Conservation (phyloP, 176 grass and related monocot species). For the Canna indica region DNA sequence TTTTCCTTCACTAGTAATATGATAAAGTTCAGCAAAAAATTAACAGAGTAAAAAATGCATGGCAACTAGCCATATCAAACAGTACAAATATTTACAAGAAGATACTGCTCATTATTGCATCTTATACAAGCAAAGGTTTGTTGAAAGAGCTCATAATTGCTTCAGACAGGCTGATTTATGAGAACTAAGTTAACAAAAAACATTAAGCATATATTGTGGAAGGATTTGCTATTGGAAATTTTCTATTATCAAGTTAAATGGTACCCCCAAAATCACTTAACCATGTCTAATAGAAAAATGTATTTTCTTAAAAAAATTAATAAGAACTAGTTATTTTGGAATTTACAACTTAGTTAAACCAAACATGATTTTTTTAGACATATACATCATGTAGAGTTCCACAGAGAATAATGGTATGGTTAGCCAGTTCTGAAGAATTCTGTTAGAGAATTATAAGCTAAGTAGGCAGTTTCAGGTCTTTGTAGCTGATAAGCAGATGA, state of each 20-base stretch:
- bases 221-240: too few relatives aligned
- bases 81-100: not conserved
- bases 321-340: not conserved
- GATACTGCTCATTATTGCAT: not conserved
- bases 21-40: not conserved
- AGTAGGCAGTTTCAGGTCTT: too few relatives aligned
- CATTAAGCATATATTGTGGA: not conserved
- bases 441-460: not conserved
- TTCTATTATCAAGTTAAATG: not conserved
- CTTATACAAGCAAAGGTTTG: not conserved
- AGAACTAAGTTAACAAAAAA: not conserved
- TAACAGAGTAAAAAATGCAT: not conserved
- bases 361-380: not conserved
- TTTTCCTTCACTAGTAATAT: slow-evolving; percentile 64
- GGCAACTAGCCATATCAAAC: not conserved
- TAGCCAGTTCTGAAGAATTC: not conserved
- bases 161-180: not conserved
- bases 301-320: too few relatives aligned
- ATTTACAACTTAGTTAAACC: not conserved
- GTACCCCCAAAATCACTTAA: not conserved
- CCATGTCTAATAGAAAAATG: too few relatives aligned
- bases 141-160: not conserved
- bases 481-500: not conserved
- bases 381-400: not conserved
- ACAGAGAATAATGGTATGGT: not conserved